phyloP scores from a whole-genome alignment of 768 basidiomycete genomes.

The Lepiota subincarnata region DNA sequence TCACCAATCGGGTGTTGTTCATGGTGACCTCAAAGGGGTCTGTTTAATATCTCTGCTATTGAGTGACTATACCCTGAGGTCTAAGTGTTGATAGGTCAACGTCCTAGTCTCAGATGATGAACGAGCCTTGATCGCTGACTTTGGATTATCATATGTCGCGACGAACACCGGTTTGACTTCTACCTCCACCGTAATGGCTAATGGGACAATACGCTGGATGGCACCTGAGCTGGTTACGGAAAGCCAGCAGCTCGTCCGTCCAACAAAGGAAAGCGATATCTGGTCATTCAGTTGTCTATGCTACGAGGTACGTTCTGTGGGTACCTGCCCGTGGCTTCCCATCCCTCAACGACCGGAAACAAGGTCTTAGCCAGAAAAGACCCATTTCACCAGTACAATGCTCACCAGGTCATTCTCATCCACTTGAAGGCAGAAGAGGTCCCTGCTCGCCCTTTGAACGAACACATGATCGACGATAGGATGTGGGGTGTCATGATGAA shows the following conservation, averaged over 20 bases:
- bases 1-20: neutral
- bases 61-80: neutral
- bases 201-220: neutral
- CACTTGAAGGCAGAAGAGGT: neutral
- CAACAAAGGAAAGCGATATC: neutral
- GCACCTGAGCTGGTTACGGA: conserved; percentile 4
- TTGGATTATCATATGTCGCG: neutral
- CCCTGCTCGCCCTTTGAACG: neutral
- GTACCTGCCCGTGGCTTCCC: neutral
- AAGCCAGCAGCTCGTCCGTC: neutral
- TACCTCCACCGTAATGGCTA: neutral
- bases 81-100: neutral
- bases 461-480: neutral
- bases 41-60: neutral
- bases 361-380: neutral
- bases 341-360: neutral
- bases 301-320: neutral
- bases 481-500: neutral
- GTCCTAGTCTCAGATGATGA: neutral
- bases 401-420: neutral
- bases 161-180: neutral
- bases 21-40: conserved; percentile 7
- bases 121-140: conserved; percentile 4
- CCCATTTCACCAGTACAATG: neutral
- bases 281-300: conserved; percentile 9